These are phyloP conservation scores for Xylaria palmicola DNA, from an alignment of 495 filamentous ascomycete genomes.

Conservation along the genomic window DNA sequence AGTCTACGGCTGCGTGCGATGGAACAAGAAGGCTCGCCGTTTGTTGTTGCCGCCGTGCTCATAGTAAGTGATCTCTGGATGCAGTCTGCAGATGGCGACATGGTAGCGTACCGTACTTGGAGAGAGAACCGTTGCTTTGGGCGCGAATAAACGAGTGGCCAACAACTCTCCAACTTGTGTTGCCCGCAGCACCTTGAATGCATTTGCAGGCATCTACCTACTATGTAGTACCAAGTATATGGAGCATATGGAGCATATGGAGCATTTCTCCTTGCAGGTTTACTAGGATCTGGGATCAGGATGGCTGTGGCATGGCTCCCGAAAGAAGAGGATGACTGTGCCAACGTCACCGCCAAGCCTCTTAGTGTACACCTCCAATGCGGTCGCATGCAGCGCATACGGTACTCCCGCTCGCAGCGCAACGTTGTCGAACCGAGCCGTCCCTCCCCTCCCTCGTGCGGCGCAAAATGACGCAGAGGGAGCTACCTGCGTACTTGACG, in stretches of 20 bases:
- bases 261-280: background rate
- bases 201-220: no score
- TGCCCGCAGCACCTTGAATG: no score
- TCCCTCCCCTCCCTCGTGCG: background rate
- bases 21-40: no score
- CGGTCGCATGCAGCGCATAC: background rate
- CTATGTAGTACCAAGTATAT: no score
- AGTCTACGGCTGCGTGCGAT: no score
- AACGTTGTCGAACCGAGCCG: background rate
- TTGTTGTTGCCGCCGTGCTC: background rate
- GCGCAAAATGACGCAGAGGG: constrained; percentile 9
- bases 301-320: background rate
- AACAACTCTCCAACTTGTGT: background rate
- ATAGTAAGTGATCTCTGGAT: background rate
- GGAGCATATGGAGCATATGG: no score
- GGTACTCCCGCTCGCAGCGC: background rate
- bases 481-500: no score
- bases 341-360: constrained; percentile 12
- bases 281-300: background rate
- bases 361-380: constrained; percentile 11
- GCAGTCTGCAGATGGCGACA: no score
- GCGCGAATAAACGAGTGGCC: background rate
- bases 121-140: background rate
- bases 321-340: constrained; percentile 14
- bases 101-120: no score